Evolutionary conservation across 495 filamentous ascomycete genomes (phyloP), one percentile per base, ranked within the genome.

Genomic region (Daldinia bambusicola): DNA sequence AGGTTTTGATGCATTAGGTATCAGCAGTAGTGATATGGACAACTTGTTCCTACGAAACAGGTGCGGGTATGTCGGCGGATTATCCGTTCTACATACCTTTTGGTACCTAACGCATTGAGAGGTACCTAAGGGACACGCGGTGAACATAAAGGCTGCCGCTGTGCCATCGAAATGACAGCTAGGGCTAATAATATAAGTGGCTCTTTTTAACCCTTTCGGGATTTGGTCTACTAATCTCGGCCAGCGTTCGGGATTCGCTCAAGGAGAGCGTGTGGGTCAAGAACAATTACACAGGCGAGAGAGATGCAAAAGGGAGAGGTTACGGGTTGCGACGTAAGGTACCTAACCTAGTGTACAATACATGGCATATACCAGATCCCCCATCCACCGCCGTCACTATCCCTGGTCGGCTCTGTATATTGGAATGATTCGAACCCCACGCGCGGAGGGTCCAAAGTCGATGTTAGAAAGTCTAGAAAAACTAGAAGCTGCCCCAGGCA

Each of bases 401-500:
- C 60, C 69, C 63, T 40, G 36, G 63, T 59, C 50, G 37, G 64
- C 31, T 56, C 32, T 38, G 31, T 72, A 60, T 72, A 61, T 66
- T 60, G 18, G 52, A 70, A 64, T 70, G 66, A 61, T 70, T 70
- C 71, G 62, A 74, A 59, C 67, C 71, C 70, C 70, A 73, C 70
- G 62, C 40, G 41, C 56, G 52, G 57, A 66, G 62, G 31, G 32
- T 56, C 66, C 53, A 40, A 65, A 26, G 26, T 71, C 52, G 40
- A 48, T 32, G 66, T 59, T 63, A 51, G 58, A 63, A 72, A 69
- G 60, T 69, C 65, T 65, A 75, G 69, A 75, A 70, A 53, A 71
- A 71, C 22, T 41, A 60, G 55, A 74, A 55, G 69, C 61, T 67
- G 69, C 75, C 69, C 75, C 72, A 77, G 73, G 68, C 64, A 68